These are phyloP conservation scores for Massarina eburnea DNA, from an alignment of 2,329 filamentous ascomycete genomes.

Conservation along the genomic window DNA sequence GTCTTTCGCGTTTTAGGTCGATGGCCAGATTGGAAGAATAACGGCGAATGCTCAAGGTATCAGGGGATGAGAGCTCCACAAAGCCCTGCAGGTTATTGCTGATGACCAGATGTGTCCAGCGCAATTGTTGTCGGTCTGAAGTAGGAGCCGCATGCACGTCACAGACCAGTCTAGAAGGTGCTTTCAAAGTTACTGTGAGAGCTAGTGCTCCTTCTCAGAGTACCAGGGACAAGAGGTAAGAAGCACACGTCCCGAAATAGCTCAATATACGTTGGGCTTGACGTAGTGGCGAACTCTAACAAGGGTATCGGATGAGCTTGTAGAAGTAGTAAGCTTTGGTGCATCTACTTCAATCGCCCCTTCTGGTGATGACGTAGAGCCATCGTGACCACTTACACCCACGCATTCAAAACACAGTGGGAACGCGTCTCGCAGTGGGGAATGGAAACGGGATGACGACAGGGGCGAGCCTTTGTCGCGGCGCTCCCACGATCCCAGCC, in stretches of 20 bases:
- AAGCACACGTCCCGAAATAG: too few relatives aligned
- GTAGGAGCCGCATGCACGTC: neutral
- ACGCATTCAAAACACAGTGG: too few relatives aligned
- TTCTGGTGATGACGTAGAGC: neutral
- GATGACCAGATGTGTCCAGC: neutral
- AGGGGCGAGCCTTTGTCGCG: neutral
- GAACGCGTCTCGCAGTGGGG: too few relatives aligned
- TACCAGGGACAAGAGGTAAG: too few relatives aligned
- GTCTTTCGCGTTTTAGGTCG: too few relatives aligned
- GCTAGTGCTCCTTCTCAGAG: too few relatives aligned
- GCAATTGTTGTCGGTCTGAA: neutral
- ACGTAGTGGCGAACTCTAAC: slow-evolving; percentile 1
- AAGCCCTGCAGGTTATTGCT: neutral
- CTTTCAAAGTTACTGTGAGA: neutral
- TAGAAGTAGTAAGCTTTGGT: too few relatives aligned
- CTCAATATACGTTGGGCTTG: neutral
- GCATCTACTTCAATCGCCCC: neutral
- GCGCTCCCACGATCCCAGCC: slow-evolving; percentile 1
- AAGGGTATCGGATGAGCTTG: too few relatives aligned
- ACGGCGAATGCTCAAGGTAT: neutral
- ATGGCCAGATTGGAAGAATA: neutral
- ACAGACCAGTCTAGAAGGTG: slow-evolving; percentile 3
- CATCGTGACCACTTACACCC: neutral
- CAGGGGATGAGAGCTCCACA: too few relatives aligned
- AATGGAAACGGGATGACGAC: slow-evolving; percentile 2